These are phyloP conservation scores for Wickerhamiella brachini DNA, from an alignment of 805 yeast genomes.

Conservation along the genomic window DNA sequence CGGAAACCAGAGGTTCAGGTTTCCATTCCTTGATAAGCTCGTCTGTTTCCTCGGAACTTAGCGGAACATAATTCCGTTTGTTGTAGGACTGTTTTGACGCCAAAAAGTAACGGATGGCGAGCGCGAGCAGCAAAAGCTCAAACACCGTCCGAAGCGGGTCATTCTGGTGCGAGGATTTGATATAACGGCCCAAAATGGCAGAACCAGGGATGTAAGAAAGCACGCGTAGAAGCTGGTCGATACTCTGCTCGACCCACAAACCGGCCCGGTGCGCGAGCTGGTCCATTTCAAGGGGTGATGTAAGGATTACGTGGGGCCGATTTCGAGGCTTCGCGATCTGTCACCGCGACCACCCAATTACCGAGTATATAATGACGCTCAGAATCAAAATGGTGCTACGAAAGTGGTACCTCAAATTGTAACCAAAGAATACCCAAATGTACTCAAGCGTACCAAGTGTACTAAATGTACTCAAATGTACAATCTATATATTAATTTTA, in stretches of 20 bases:
- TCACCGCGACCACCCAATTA: neutral
- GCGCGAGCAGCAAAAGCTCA: slow-evolving; percentile 60
- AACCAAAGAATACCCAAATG: no score
- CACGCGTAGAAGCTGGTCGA: slow-evolving; percentile 8
- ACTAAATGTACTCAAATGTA: neutral
- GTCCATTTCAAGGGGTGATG: neutral
- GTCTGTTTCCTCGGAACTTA: slow-evolving; percentile 47
- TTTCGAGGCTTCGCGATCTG: no score
- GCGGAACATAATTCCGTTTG: slow-evolving; percentile 52
- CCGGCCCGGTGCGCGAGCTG: slow-evolving; percentile 7
- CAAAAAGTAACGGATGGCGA: slow-evolving; percentile 73
- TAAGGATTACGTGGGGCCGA: neutral
- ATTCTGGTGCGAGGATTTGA: slow-evolving; percentile 74
- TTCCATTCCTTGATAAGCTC: slow-evolving; percentile 82
- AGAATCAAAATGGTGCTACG: no score
- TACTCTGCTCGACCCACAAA: slow-evolving; percentile 13
- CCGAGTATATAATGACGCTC: no score
- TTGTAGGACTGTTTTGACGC: slow-evolving; percentile 65
- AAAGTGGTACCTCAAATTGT: no score
- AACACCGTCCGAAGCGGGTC: slow-evolving; percentile 84
- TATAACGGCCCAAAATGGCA: slow-evolving; percentile 38
- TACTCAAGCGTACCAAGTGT: no score
- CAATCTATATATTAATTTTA: neutral
- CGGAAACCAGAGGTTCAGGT: slow-evolving; percentile 68
- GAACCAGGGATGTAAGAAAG: slow-evolving; percentile 28